Evolutionary conservation across 2,329 filamentous ascomycete genomes (phyloP).

Genomic region (Exophiala bonariae): DNA sequence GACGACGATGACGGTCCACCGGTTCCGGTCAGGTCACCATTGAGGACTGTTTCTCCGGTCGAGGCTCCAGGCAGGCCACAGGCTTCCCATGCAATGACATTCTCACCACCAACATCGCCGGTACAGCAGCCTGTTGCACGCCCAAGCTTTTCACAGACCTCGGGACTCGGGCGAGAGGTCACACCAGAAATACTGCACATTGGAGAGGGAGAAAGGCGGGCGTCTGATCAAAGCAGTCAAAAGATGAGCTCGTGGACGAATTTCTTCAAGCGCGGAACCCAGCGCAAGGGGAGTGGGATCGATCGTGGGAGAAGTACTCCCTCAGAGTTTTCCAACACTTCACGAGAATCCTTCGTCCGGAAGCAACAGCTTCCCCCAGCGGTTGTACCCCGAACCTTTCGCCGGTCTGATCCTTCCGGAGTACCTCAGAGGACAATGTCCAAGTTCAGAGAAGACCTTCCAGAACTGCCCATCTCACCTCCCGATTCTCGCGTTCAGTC

Average conservation of each 20-base stretch:
- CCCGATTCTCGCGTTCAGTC: conserved; percentile 80
- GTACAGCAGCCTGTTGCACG: conserved; percentile 45
- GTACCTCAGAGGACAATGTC: conserved; percentile 80
- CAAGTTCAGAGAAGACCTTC: conserved; percentile 88
- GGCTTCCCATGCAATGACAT: conserved; percentile 37
- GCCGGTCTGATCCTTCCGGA: conserved; percentile 43
- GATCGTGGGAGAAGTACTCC: conserved; percentile 53
- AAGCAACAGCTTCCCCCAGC: conserved; percentile 46
- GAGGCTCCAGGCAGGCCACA: conserved; percentile 10
- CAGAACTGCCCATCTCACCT: conserved; percentile 81
- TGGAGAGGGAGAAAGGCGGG: conserved; percentile 53
- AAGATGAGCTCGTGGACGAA: conserved; percentile 62
- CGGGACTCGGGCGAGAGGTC: conserved; percentile 51
- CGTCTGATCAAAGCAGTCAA: conserved; percentile 54
- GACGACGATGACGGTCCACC: conserved; percentile 23
- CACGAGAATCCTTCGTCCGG: conserved; percentile 77
- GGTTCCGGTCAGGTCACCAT: conserved; percentile 23
- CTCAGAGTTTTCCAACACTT: conserved; percentile 89
- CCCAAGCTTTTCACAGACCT: conserved; percentile 56
- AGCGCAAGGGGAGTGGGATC: conserved; percentile 56
- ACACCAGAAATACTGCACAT: conserved; percentile 54
- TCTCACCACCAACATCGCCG: conserved; percentile 49
- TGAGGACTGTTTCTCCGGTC: conserved; percentile 19
- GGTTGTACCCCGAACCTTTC: conserved; percentile 41
- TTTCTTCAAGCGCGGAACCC: conserved; percentile 68